A percentile compares a stretch with the other conserved stretches of the same genome.
These are phyloP conservation scores for Trypanosoma platydactyli DNA, from an alignment of 208 protist genomes.

Conservation along the genomic window DNA sequence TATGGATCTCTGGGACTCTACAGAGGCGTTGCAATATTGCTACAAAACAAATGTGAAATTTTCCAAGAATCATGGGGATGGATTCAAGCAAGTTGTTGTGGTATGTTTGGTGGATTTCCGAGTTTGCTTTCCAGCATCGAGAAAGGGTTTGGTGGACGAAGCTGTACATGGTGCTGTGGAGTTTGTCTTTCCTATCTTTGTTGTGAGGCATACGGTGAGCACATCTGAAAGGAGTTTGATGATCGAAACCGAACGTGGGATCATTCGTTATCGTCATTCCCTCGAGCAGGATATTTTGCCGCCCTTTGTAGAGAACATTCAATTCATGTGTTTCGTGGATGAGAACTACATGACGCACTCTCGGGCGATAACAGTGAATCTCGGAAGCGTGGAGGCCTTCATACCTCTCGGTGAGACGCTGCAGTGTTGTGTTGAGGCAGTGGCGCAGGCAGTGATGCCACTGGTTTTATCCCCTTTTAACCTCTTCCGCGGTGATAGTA, in stretches of 20 bases:
- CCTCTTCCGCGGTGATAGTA: neutral
- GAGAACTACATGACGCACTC: constrained; percentile 22
- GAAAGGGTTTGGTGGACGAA: neutral
- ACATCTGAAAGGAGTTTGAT: constrained; percentile 13
- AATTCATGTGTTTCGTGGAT: constrained; percentile 19
- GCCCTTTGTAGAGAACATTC: constrained; percentile 29
- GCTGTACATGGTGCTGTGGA: neutral
- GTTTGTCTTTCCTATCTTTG: constrained; percentile 24
- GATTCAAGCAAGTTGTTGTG: constrained; percentile 30
- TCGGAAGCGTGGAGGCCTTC: constrained; percentile 30
- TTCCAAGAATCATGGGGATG: constrained; percentile 29
- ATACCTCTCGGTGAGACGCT: constrained; percentile 36
- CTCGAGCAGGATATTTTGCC: constrained; percentile 2
- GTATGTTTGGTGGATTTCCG: constrained; percentile 24
- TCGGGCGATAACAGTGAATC: constrained; percentile 3
- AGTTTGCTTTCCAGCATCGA: constrained; percentile 22
- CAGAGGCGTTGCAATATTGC: constrained; percentile 20
- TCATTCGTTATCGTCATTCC: constrained; percentile 20
- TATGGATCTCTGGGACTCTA: constrained; percentile 11
- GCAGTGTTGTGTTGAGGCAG: constrained; percentile 34
- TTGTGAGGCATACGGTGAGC: constrained; percentile 23
- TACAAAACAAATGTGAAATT: constrained; percentile 23
- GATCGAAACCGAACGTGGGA: constrained; percentile 30
- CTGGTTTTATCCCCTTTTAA: constrained; percentile 8
- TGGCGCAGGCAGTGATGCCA: constrained; percentile 32